Conservation (phyloP, 768 basidiomycete genomes). For the Mycena alexandri region DNA sequence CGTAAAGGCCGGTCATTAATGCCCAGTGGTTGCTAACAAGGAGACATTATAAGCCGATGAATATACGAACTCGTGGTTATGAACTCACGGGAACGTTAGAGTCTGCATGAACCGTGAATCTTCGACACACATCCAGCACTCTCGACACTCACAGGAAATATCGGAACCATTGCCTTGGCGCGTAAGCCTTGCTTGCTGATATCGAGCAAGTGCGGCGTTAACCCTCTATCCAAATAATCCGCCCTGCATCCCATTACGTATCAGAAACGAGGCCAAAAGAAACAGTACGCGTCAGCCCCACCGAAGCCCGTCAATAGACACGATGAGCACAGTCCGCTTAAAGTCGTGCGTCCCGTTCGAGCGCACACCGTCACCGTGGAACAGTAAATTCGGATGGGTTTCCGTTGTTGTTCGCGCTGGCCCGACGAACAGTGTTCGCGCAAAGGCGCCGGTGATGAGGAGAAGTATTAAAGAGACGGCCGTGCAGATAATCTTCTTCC, state of each 20-base stretch:
- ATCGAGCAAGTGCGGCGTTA: slow-evolving; percentile 86
- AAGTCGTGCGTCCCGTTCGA: slow-evolving; percentile 90
- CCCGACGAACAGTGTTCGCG: slow-evolving; percentile 52
- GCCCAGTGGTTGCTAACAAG: slow-evolving; percentile 95
- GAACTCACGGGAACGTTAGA: slow-evolving; percentile 87
- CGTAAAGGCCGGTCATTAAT: slow-evolving; percentile 90
- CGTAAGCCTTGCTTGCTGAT: slow-evolving; percentile 88
- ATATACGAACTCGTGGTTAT: too few species aligned
- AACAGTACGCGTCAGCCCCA: slow-evolving; percentile 39
- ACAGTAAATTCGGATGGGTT: slow-evolving; percentile 46
- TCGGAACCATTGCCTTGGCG: slow-evolving; percentile 88
- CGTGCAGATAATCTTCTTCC: slow-evolving; percentile 52
- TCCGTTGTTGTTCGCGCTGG: slow-evolving; percentile 20
- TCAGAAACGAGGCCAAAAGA: slow-evolving; percentile 13
- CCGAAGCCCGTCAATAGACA: slow-evolving; percentile 91
- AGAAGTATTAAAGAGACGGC: slow-evolving; percentile 57
- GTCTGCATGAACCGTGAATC: slow-evolving; percentile 59
- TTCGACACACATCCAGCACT: background rate
- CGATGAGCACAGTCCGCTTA: slow-evolving; percentile 83
- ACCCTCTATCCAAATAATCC: slow-evolving; percentile 86
- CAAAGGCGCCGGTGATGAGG: slow-evolving; percentile 57
- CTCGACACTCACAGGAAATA: slow-evolving; percentile 78
- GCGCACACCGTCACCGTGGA: slow-evolving; percentile 58
- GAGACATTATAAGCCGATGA: background rate
- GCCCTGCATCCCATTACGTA: slow-evolving; percentile 61